phyloP scores from a whole-genome alignment of 306 rosid genomes.

The Dalbergia cochinchinensis region DNA sequence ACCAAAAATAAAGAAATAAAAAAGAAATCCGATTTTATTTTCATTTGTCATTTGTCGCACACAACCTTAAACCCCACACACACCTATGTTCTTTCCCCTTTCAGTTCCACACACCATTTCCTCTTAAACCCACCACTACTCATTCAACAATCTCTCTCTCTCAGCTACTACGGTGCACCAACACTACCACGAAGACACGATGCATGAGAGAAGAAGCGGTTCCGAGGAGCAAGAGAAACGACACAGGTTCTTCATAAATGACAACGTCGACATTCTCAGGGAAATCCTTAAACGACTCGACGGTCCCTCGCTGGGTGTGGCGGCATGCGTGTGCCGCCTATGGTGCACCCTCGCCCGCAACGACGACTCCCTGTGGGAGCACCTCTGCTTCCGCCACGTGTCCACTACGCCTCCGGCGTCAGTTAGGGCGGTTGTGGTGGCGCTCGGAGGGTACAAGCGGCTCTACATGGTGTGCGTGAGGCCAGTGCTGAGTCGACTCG shows the following conservation, averaged over 20 bases:
- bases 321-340: conserved; percentile 90
- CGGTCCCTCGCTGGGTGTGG: conserved; percentile 84
- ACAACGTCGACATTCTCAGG: conserved; percentile 83
- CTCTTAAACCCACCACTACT: conserved; percentile 25
- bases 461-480: conserved; percentile 85
- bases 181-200: conserved; percentile 28
- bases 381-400: conserved; percentile 86
- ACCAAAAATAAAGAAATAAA: too few relatives aligned
- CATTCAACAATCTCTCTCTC: conserved; percentile 24
- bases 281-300: conserved; percentile 91
- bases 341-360: conserved; percentile 74
- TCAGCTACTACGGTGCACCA: conserved; percentile 44
- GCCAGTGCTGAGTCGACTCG: conserved; percentile 85
- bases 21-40: too few relatives aligned
- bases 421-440: conserved; percentile 65
- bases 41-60: too few relatives aligned
- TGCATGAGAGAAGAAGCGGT: conserved; percentile 43
- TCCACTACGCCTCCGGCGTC: conserved; percentile 62
- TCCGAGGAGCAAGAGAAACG: conserved; percentile 52
- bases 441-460: conserved; percentile 90
- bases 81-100: too few relatives aligned
- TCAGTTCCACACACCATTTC: background rate
- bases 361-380: conserved; percentile 95
- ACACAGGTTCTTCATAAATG: conserved; percentile 77
- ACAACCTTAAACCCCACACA: conserved; percentile 5